These are phyloP conservation scores for Barnettozyma sucrosica DNA, from an alignment of 805 yeast genomes.

Conservation along the genomic window DNA sequence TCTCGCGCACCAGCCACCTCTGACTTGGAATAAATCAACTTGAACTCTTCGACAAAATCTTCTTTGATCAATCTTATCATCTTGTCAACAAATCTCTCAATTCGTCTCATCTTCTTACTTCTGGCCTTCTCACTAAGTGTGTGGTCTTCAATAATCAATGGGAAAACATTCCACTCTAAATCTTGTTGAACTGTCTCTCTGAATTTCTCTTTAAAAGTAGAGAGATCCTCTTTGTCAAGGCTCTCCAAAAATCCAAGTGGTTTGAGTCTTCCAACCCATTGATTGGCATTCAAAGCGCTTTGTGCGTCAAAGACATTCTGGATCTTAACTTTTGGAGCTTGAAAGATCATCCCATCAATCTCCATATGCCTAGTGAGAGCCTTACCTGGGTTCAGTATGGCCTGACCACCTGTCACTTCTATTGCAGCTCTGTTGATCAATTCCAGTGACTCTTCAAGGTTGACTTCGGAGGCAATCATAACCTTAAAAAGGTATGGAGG, in stretches of 20 bases:
- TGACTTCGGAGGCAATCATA: not conserved
- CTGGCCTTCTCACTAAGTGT: not conserved
- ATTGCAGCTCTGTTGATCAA: not conserved
- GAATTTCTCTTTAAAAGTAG: not conserved
- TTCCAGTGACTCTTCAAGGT: not conserved
- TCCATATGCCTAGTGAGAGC: not conserved
- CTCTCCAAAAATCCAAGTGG: not conserved
- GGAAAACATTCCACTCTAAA: constrained; percentile 4
- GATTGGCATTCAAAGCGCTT: not conserved
- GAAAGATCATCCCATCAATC: not conserved
- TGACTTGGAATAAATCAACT: not conserved
- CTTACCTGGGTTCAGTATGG: not conserved
- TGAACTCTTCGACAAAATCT: constrained; percentile 1
- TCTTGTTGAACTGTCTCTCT: not conserved
- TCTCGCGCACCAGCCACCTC: not conserved
- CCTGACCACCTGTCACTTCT: not conserved
- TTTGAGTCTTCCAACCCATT: constrained; percentile 8
- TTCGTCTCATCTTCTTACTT: not conserved
- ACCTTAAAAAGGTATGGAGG: not conserved
- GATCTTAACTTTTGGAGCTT: not conserved
- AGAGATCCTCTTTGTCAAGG: not conserved
- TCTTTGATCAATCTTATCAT: not conserved
- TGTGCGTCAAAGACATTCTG: not conserved
- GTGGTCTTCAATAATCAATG: not conserved
- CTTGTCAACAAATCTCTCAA: not conserved